Base-by-base conservation (phyloP, 2,329 filamentous ascomycete genomes). In the Verticillium nonalfalfae region DNA sequence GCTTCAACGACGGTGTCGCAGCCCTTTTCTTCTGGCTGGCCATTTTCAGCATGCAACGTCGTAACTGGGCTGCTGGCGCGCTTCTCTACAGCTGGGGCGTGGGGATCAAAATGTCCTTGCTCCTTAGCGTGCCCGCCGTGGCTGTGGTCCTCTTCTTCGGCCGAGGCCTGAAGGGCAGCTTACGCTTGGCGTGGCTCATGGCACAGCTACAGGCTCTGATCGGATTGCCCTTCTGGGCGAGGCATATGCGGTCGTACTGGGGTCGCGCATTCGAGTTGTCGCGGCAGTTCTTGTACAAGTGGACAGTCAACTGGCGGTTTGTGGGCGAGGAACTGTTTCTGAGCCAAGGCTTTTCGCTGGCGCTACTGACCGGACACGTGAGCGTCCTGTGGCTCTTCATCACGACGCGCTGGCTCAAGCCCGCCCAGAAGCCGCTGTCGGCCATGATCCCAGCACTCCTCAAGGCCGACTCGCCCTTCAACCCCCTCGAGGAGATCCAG, bases 231-330 rank as follows among this genome's bases (percentile, higher is more conserved):
- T 98, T 97, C 75, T 72, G 90, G 26, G 73, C 81, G 10, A 78
- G 78, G 50, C 89, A 92, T 67, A 75, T 87, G 21, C 74, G 76
- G 62, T 90, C 88, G 34, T 99, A 99, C 72, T 72, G 96, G 18
- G 84, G 85, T 56, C 83, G 90, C 65, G 93, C 95, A 0, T 99
- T 99, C 72, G 93, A 99, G 77, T 83, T 99, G 62, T 93, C 90
- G 56, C 84, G 95, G 60, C 87, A 91, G 68, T 99, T 99, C 77
- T 82, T 97, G 69, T 98, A 94, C 81, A 93, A 94, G 76, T 99
- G 95, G 95, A 99, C 95, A 0, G 95, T 99, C 67, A 99, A 99
- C 75, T 99, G 95, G 95, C 87, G 93, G 60, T 98, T 98, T 73
- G 77, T 97, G n/a, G 88, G 90, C 15, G 93, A 97, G 75, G 85